Base-by-base conservation (phyloP, 805 yeast genomes). In the Alloascoidea africana region DNA sequence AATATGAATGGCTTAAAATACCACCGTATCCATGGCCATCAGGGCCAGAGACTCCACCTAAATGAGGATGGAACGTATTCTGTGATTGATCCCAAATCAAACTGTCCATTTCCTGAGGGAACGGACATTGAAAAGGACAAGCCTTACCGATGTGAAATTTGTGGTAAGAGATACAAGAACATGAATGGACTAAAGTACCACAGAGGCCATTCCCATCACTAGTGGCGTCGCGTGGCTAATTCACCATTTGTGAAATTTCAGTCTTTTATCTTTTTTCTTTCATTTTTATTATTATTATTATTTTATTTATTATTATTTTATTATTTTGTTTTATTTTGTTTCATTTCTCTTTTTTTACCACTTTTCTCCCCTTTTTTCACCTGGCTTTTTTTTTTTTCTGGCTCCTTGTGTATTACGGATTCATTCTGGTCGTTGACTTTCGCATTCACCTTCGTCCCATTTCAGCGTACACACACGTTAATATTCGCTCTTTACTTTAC, bases 151-250 rank as follows among this genome's bases (percentile, higher is more conserved):
- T 91, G 98, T 60, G 97, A 91, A 61, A 95, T 89, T 33, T 91
- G 98, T 62, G 97, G 97, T 41, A 91, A 89, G 60, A 66, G 98
- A 40, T 91, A 91, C 63, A 91, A 91, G 67, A 91, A 91, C 53
- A 65, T 91, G 51, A 91, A 91, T 56, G 98, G 98, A 17, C 67
- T 91, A 58, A 91, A 91, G 59, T 91, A 91, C 58, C 98, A 91
- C 59, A 73, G 96, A 50, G 97, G 96, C 16, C 98, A 91, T 60
- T 77, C 96, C n/a, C 89, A 97, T 33, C 97, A 89, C 64, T 87
- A 57, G n/a, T n/a, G n/a, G n/a, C n/a, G n/a, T n/a, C n/a, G n/a
- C n/a, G n/a, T n/a, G n/a, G n/a, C n/a, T n/a, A n/a, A n/a, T n/a
- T n/a, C n/a, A n/a, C n/a, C n/a, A n/a, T n/a, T n/a, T n/a, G n/a